phyloP scores from a whole-genome alignment of 352 stramenopile species.

The Pythium grandisporangium region DNA sequence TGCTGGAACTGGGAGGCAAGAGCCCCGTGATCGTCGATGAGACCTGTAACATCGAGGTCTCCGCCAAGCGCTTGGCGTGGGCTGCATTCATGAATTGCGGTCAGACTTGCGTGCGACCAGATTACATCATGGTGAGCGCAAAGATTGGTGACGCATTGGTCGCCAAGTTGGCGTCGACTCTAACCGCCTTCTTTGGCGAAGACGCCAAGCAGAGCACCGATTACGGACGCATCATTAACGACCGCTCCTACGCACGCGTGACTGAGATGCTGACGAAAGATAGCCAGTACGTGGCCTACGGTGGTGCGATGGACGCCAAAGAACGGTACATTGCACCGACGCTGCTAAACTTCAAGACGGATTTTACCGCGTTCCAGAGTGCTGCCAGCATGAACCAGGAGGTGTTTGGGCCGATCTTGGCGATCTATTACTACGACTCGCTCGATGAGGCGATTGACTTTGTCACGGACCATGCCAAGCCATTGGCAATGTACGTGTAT shows the following conservation, averaged over 20 bases:
- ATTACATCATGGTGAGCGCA: constrained; percentile 88
- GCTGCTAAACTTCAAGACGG: constrained; percentile 82
- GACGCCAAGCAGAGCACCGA: constrained; percentile 32
- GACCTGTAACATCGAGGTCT: constrained; percentile 36
- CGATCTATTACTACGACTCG: constrained; percentile 41
- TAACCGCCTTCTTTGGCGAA: constrained; percentile 43
- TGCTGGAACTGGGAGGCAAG: constrained; percentile 94
- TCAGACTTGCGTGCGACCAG: constrained; percentile 92
- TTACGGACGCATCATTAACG: constrained; percentile 64
- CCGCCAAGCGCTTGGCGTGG: constrained; percentile 76
- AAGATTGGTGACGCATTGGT: constrained; percentile 54
- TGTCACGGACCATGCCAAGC: constrained; percentile 25
- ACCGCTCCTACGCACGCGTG: constrained; percentile 41
- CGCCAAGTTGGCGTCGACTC: constrained; percentile 19
- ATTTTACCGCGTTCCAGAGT: constrained; percentile 29
- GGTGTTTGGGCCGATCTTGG: constrained; percentile 91
- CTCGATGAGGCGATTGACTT: constrained; percentile 11
- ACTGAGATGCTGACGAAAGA: constrained; percentile 47
- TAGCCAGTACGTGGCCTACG: constrained; percentile 41
- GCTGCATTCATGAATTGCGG: constrained; percentile 86
- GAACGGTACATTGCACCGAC: constrained; percentile 83
- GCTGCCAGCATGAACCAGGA: constrained; percentile 87
- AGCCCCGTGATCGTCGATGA: constrained; percentile 79
- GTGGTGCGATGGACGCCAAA: constrained; percentile 42
- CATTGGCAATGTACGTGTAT: constrained; percentile 23